phyloP scores from a whole-genome alignment of 2,329 filamentous ascomycete species.

The Sporothrix variecibatus region DNA sequence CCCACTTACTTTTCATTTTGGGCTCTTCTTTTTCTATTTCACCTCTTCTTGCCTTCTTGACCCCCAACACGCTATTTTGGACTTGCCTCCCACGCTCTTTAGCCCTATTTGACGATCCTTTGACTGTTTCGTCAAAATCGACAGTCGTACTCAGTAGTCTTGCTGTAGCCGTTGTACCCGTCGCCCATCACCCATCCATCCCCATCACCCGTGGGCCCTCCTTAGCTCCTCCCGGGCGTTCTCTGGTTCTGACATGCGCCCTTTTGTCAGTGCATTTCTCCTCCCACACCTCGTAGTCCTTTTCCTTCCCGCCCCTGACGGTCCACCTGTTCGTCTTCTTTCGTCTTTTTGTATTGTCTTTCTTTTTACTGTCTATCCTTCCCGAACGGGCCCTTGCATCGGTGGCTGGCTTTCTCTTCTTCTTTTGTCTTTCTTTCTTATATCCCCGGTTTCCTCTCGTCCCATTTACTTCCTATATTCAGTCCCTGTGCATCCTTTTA shows the following conservation, averaged over 20 bases:
- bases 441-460: background rate
- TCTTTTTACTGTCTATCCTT: background rate
- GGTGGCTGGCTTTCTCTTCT: background rate
- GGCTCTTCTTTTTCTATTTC: background rate
- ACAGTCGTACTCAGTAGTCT: background rate
- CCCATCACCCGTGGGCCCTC: background rate
- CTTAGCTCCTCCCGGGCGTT: background rate
- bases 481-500: background rate
- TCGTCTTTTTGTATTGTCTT: background rate
- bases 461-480: no score
- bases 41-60: background rate
- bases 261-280: background rate
- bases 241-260: background rate
- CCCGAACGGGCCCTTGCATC: slow-evolving; percentile 10
- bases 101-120: background rate
- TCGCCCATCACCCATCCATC: no score
- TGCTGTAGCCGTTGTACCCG: background rate
- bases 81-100: background rate
- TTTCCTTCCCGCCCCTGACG: background rate
- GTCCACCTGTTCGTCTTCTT: background rate
- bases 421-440: background rate
- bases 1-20: background rate
- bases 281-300: background rate
- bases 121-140: background rate
- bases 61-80: slow-evolving; percentile 5